Base-by-base conservation (phyloP, 2,329 filamentous ascomycete genomes). In the Acrocalymma vagum region DNA sequence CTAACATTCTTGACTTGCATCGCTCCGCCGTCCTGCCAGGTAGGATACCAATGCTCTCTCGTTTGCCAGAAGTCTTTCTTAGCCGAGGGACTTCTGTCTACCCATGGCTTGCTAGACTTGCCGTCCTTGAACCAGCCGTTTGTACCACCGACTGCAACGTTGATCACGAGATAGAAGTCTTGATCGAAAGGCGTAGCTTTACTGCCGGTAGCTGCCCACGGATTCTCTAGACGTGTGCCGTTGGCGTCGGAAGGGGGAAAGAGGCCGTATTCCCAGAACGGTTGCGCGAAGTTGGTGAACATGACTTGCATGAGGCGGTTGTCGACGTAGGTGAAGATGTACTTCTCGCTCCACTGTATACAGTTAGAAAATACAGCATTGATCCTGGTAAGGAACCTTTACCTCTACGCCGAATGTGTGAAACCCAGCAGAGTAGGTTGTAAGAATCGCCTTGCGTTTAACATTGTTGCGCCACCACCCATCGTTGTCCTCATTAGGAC, bases 81-180 rank as follows among this genome's bases (percentile, higher is more conserved):
- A 6, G 89, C 88, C 9, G 80, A 85, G 2, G 76, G 67, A 35
- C 82, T 85, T 11, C 67, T 73, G 63, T 94, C 86, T 21, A 90
- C 77, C 90, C 90, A 95, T 1, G 90, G 90, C 76, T 95, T 95
- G 21, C 78, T 80, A 27, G 78, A 78, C 53, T 79, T 74, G 14
- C 84, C 83, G 64, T 95, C 88, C 60, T 86, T 75, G 62, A 94
- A 95, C 88, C 88, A 95, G 24, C 89, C 89, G 53, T 91, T 92
- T 15, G 85, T 90, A 33, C 84, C 83, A 20, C 88, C 88, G 6
- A 92, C 87, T 9, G 84, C 87, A 3, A 92, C 75, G 60, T 89
- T 89, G 41, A 93, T 65, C 53, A 91, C 86, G 29, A 93, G 78
- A 58, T 88, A 91, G 60, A 92, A 92, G 11, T 80, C 72, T 51